These are phyloP conservation scores for Clonostachys sp. DNA, from an alignment of 2,329 filamentous ascomycete genomes.

Conservation along the genomic window DNA sequence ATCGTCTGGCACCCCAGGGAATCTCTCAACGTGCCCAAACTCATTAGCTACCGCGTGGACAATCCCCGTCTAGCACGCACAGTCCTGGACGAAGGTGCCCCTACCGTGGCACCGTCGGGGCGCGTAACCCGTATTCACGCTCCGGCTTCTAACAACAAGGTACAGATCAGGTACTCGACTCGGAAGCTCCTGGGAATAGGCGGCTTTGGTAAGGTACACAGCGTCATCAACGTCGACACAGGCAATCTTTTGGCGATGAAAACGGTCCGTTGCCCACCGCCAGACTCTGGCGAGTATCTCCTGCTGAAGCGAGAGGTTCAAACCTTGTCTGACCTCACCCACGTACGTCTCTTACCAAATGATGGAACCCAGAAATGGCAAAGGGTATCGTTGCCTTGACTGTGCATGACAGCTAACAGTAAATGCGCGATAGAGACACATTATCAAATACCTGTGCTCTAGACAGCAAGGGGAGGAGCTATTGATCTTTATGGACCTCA, in stretches of 20 bases:
- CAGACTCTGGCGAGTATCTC: too few relatives aligned
- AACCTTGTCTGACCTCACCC: not conserved
- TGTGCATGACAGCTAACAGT: too few relatives aligned
- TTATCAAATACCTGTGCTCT: not conserved
- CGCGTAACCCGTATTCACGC: not conserved
- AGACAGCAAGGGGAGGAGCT: too few relatives aligned
- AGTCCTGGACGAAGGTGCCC: not conserved
- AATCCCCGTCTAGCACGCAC: not conserved
- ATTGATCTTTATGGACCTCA: not conserved
- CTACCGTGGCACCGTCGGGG: not conserved
- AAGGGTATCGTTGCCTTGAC: too few relatives aligned
- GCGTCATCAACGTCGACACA: not conserved
- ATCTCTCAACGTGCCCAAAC: not conserved
- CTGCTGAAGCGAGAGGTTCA: not conserved
- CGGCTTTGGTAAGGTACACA: not conserved
- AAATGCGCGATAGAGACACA: not conserved
- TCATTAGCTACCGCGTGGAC: not conserved
- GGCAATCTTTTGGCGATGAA: not conserved
- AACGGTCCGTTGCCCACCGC: too few relatives aligned
- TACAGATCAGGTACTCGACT: not conserved
- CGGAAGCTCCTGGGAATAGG: not conserved
- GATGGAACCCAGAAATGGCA: too few relatives aligned
- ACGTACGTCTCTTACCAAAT: not conserved
- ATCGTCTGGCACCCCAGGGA: not conserved
- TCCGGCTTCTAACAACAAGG: not conserved